Evolutionary conservation across 2,329 filamentous ascomycete species (phyloP).

Genomic region (Karstenula rhodostoma): DNA sequence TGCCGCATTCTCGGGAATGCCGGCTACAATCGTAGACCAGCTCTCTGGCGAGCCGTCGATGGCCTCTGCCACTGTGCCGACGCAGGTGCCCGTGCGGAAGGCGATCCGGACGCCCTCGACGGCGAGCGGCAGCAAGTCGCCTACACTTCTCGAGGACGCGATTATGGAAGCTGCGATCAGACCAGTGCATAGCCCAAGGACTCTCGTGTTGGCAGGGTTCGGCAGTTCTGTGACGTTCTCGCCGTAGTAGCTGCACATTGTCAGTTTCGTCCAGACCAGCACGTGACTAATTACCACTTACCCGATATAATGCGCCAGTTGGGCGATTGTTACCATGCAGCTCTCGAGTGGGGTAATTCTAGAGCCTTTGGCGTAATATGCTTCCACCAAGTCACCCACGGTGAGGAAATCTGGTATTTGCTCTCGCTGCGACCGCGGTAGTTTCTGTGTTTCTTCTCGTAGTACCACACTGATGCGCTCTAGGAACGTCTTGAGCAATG

Average conservation of each 20-base stretch:
- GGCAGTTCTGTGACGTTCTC: constrained; percentile 64
- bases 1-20: constrained; percentile 61
- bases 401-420: constrained; percentile 69
- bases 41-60: constrained; percentile 65
- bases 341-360: constrained; percentile 72
- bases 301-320: constrained; percentile 75
- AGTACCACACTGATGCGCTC: constrained; percentile 66
- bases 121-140: constrained; percentile 68
- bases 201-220: constrained; percentile 58
- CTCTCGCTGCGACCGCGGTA: constrained; percentile 65
- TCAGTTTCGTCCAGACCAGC: background rate
- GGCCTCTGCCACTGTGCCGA: constrained; percentile 52
- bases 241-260: constrained; percentile 54
- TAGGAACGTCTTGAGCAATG: constrained; percentile 69
- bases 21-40: constrained; percentile 74
- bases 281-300: constrained; percentile 50
- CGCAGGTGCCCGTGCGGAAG: constrained; percentile 67
- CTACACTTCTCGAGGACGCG: constrained; percentile 68
- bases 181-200: constrained; percentile 74
- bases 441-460: constrained; percentile 65
- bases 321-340: constrained; percentile 69
- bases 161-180: constrained; percentile 74
- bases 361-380: constrained; percentile 64
- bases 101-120: constrained; percentile 71
- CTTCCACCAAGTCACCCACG: constrained; percentile 70